Evolutionary conservation across 2,329 filamentous ascomycete species (phyloP).

Genomic region (Fonsecaea multimorphosa): DNA sequence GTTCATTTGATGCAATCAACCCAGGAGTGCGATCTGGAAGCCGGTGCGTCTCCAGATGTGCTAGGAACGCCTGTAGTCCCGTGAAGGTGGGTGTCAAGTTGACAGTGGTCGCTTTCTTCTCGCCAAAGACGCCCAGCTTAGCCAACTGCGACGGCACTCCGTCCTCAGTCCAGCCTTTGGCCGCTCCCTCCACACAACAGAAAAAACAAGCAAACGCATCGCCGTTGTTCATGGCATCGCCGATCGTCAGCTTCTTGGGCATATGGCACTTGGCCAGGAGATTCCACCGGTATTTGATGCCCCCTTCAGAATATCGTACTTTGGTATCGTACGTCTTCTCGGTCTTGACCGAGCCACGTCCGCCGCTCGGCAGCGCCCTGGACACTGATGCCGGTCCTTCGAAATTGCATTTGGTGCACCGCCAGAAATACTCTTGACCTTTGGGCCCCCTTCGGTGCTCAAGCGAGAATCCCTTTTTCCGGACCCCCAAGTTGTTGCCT

Average conservation of each 20-base stretch:
- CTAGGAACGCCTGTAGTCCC: slow-evolving; percentile 51
- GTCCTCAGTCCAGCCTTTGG: slow-evolving; percentile 35
- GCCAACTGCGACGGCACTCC: slow-evolving; percentile 22
- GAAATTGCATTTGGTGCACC: slow-evolving; percentile 52
- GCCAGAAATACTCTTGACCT: slow-evolving; percentile 44
- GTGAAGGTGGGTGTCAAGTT: slow-evolving; percentile 45
- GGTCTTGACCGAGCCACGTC: slow-evolving; percentile 30
- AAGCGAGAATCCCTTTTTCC: slow-evolving; percentile 44
- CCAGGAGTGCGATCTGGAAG: slow-evolving; percentile 41
- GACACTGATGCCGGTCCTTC: slow-evolving; percentile 45
- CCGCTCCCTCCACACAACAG: slow-evolving; percentile 49
- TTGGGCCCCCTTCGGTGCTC: slow-evolving; percentile 41
- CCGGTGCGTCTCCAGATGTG: slow-evolving; percentile 50
- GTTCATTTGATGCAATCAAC: slow-evolving; percentile 48
- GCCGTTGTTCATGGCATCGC: slow-evolving; percentile 33
- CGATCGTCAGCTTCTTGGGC: slow-evolving; percentile 41
- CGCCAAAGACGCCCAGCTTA: slow-evolving; percentile 18
- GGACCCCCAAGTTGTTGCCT: slow-evolving; percentile 45
- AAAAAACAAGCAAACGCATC: slow-evolving; percentile 53
- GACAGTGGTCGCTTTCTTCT: slow-evolving; percentile 18
- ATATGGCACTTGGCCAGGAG: slow-evolving; percentile 57
- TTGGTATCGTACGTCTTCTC: slow-evolving; percentile 42
- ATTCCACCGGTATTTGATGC: slow-evolving; percentile 54
- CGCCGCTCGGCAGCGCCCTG: slow-evolving; percentile 34
- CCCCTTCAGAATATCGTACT: slow-evolving; percentile 42